Base-by-base conservation (phyloP, 2,329 filamentous ascomycete genomes). In the Elsinoe batatas region DNA sequence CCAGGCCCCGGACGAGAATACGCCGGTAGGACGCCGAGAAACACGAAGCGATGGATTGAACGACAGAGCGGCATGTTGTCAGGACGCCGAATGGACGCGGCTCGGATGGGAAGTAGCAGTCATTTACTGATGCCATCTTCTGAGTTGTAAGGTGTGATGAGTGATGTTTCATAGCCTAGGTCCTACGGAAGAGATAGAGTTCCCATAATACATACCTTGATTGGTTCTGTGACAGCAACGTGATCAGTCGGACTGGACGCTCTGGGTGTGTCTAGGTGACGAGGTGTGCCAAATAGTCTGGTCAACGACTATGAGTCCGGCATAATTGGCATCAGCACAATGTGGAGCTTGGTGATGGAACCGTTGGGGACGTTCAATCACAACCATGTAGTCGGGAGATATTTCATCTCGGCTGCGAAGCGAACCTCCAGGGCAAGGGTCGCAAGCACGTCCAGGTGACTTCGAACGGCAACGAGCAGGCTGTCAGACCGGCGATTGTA, bases 381-480 rank as follows among this genome's bases (percentile, higher is more conserved):
- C 5, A 22, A 15, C 44, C 47, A 51, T 51, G 47, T 51, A 33
- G 47, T 51, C 20, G 35, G 17, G 15, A 20, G 33, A 12, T 33
- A 37, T 51, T 32, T 51, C 47, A 51, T 51, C 47, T 51, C 47
- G 47, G 47, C 47, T 51, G 17, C 33, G 47, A 20, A 38, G 47
- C 47, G 47, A 51, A 13, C 10, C 26, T 13, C 15, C 5, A 2
- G 15, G 18, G 18, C 5, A 2, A 26, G 18, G 18, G 47, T 17
- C 47, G 33, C 17, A 33, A 38, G 36, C 12, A 11, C 3, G 1
- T 18, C 12, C 15, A 36, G 47, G 38, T 22, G 32, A n/a, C 13
- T 26, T 51, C 33, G 47, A 51, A 37, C 26, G 47, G 30, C 6
- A 15, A n/a, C 36, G 18, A 26, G 13, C 20, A 30, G 30, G 26